Conservation (phyloP, 805 yeast genomes). For the Lachancea meyersii region DNA sequence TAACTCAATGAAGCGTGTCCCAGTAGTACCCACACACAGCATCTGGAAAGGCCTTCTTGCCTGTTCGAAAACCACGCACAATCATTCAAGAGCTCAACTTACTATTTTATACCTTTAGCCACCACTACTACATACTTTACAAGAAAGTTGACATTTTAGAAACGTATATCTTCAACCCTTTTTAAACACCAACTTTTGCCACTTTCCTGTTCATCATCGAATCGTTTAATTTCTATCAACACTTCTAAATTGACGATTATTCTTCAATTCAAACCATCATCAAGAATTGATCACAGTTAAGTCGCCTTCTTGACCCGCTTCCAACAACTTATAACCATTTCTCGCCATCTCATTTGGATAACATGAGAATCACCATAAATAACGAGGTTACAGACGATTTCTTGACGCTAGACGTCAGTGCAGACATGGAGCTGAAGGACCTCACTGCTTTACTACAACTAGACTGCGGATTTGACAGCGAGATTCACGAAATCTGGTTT, state of each 20-base stretch:
- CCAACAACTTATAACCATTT: background rate
- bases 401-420: slow-evolving; percentile 54
- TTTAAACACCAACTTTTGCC: background rate
- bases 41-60: no score
- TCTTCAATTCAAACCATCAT: background rate
- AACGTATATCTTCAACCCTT: background rate
- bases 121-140: no score
- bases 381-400: slow-evolving; percentile 45
- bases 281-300: background rate
- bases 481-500: slow-evolving; percentile 43
- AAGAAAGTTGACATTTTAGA: background rate
- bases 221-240: background rate
- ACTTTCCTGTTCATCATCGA: background rate
- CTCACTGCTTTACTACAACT: slow-evolving; percentile 67
- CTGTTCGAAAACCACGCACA: background rate
- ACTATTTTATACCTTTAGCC: no score
- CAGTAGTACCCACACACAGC: no score
- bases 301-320: background rate
- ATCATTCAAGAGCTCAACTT: background rate
- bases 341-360: background rate
- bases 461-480: slow-evolving; percentile 51
- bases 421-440: slow-evolving; percentile 57
- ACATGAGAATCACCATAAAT: slow-evolving; percentile 51
- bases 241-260: background rate
- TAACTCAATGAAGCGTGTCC: no score